phyloP scores from a whole-genome alignment of 2,329 filamentous ascomycete genomes.

The Pseudomassariella vexata region DNA sequence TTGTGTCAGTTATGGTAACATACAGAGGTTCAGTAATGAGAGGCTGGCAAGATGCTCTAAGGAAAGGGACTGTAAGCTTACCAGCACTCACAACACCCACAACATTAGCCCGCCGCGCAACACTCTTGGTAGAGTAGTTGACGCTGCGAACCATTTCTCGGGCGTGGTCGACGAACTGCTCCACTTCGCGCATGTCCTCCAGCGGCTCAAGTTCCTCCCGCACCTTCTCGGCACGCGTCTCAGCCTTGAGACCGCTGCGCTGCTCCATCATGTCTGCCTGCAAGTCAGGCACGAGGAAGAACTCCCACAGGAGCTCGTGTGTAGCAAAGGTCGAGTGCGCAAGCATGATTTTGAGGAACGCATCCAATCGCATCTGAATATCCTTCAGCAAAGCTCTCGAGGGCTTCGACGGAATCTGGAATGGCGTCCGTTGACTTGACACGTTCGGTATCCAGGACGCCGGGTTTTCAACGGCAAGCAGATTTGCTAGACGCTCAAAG shows the following conservation, averaged over 20 bases:
- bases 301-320: constrained; percentile 98
- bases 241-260: constrained; percentile 79
- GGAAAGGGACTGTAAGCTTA: constrained; percentile 27
- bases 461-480: constrained; percentile 82
- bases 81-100: constrained; percentile 59
- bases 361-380: constrained; percentile 79
- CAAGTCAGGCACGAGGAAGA: constrained; percentile 93
- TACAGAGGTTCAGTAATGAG: background rate
- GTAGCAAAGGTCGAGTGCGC: constrained; percentile 88
- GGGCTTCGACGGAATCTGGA: constrained; percentile 88
- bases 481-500: constrained; percentile 83
- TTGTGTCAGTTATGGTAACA: constrained; percentile 25
- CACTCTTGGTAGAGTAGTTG: constrained; percentile 74
- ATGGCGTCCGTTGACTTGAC: constrained; percentile 73
- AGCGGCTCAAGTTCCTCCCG: constrained; percentile 85
- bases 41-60: background rate
- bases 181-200: constrained; percentile 78
- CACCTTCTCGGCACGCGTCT: constrained; percentile 75
- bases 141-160: constrained; percentile 83
- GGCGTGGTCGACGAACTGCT: constrained; percentile 87
- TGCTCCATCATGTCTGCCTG: constrained; percentile 86
- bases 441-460: constrained; percentile 90
- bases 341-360: constrained; percentile 80
- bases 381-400: constrained; percentile 83
- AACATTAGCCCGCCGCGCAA: constrained; percentile 73